Conservation (phyloP, 2,329 filamentous ascomycete genomes). For the Penicillium sclerotigenum region DNA sequence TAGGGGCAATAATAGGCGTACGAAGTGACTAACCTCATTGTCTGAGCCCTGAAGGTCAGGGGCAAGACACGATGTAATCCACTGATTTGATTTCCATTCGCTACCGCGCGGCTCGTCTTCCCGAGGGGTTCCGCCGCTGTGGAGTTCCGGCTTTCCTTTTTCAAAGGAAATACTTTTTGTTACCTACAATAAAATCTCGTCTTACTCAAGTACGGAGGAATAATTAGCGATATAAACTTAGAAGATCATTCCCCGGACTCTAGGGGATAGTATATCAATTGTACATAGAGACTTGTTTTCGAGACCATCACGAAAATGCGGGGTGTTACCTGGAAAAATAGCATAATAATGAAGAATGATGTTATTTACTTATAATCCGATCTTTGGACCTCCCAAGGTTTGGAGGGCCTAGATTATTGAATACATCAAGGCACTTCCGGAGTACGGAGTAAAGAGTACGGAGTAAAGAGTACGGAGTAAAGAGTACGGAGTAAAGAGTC, state of each 20-base stretch:
- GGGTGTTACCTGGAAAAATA: too few species aligned
- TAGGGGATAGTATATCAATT: neutral
- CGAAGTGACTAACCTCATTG: neutral
- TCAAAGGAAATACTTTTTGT: neutral
- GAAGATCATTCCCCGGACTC: neutral
- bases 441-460: too few species aligned
- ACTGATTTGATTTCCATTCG: conserved; percentile 10
- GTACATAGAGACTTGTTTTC: neutral
- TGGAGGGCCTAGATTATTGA: neutral
- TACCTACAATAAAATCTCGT: too few species aligned
- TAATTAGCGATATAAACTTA: too few species aligned
- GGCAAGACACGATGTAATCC: neutral
- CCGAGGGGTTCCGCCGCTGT: conserved; percentile 13
- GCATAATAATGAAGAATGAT: neutral
- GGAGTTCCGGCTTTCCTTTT: conserved; percentile 16
- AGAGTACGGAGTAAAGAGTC: too few species aligned
- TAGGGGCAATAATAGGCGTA: neutral
- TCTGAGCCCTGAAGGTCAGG: neutral
- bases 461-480: too few species aligned
- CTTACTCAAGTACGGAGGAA: too few species aligned
- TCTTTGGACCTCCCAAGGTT: neutral
- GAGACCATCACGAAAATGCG: neutral
- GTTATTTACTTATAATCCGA: neutral
- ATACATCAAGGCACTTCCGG: too few species aligned
- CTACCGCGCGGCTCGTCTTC: conserved; percentile 22